A percentile compares a stretch with the other conserved stretches of the same genome.
These are phyloP conservation scores for Gardenia jasminoides DNA, from an alignment of 257 asterid genomes.

Conservation along the genomic window DNA sequence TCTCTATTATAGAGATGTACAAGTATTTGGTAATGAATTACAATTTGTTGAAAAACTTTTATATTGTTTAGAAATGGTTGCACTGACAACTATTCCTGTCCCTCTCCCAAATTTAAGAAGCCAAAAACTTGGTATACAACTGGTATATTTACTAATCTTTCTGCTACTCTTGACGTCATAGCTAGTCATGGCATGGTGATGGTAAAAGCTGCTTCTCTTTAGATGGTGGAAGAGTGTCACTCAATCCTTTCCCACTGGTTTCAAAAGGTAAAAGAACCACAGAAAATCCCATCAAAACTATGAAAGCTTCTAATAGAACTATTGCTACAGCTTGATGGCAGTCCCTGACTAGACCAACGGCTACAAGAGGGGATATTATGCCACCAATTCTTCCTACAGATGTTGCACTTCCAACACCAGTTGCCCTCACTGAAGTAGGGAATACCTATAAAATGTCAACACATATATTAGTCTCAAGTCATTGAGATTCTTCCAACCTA, in stretches of 20 bases:
- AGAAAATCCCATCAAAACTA: constrained; percentile 48
- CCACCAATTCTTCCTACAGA: constrained; percentile 80
- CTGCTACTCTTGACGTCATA: too few species aligned
- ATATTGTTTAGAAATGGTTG: too few species aligned
- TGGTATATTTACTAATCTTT: too few species aligned
- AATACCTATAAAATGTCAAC: constrained; percentile 45
- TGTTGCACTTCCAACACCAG: constrained; percentile 67
- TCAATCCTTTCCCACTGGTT: constrained; percentile 57
- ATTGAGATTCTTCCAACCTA: background rate
- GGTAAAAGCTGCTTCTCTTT: too few species aligned
- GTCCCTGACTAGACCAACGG: constrained; percentile 58
- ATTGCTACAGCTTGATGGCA: constrained; percentile 69
- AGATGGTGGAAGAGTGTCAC: constrained; percentile 19
- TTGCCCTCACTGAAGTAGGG: constrained; percentile 77
- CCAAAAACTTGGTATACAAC: too few species aligned
- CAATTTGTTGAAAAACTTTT: too few species aligned
- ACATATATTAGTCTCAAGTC: too few species aligned
- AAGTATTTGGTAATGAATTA: too few species aligned
- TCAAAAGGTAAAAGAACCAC: constrained; percentile 59
- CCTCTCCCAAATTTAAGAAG: too few species aligned
- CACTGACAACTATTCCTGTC: too few species aligned
- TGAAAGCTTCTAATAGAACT: constrained; percentile 50
- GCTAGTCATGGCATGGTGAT: too few species aligned
- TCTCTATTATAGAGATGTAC: too few species aligned
- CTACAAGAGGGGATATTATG: constrained; percentile 77